Evolutionary conservation across 1,284 basidiomycete genomes (phyloP).

Genomic region (Puccinia hordei): DNA sequence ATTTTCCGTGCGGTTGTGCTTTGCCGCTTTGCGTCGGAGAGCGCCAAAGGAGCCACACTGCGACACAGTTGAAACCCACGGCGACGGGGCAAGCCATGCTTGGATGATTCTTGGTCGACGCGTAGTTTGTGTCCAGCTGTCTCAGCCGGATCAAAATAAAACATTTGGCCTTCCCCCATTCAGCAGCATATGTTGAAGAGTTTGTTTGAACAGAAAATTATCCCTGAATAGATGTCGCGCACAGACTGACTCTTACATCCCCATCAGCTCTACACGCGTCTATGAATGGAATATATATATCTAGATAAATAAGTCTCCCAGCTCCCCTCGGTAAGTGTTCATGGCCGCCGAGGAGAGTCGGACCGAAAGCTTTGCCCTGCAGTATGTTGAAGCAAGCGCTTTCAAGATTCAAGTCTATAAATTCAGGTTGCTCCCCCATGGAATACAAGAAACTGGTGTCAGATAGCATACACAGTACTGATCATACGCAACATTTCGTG

Average conservation of each 20-base stretch:
- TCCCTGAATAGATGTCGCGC: background rate
- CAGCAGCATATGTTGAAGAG: background rate
- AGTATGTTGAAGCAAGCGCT: background rate
- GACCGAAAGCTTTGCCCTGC: background rate
- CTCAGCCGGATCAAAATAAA: too few species aligned
- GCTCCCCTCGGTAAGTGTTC: background rate
- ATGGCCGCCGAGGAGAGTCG: background rate
- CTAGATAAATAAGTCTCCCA: background rate
- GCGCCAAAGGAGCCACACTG: too few species aligned
- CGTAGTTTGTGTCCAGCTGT: too few species aligned
- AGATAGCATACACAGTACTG: background rate
- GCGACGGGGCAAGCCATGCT: too few species aligned
- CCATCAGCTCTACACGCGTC: background rate
- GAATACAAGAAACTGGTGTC: background rate
- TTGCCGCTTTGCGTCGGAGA: too few species aligned
- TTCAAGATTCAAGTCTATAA: background rate
- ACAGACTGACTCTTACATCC: background rate
- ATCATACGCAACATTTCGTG: background rate
- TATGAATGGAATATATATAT: background rate
- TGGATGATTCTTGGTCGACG: too few species aligned
- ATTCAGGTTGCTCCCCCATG: background rate
- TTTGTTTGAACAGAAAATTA: conserved; percentile 5
- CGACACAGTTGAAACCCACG: too few species aligned
- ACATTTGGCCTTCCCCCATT: too few species aligned
- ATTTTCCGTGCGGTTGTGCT: too few species aligned